Evolutionary conservation across 2,329 filamentous ascomycete genomes (phyloP).

Genomic region (Claviceps sp.): DNA sequence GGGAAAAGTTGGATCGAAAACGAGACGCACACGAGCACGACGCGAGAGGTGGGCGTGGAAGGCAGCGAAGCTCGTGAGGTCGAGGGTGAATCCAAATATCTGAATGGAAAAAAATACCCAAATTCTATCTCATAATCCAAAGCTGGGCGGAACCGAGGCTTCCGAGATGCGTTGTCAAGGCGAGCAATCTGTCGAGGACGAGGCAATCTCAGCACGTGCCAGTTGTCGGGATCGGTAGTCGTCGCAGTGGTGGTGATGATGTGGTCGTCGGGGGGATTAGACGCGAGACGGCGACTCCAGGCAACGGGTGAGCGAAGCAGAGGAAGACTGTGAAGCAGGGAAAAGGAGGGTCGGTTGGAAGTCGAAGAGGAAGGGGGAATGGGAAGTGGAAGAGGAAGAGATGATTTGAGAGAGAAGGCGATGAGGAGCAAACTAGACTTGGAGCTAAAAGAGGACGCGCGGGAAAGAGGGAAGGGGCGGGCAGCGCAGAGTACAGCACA

Average conservation of each 20-base stretch:
- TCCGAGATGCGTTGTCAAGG: background rate
- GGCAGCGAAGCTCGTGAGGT: slow-evolving; percentile 1
- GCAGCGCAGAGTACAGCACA: too few species aligned
- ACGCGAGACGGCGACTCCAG: slow-evolving; percentile 3
- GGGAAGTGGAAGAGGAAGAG: background rate
- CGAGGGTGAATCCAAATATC: slow-evolving; percentile 13
- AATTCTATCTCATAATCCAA: slow-evolving; percentile 24
- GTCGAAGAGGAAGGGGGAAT: slow-evolving; percentile 1
- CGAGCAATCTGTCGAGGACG: slow-evolving; percentile 3
- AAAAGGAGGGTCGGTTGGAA: slow-evolving; percentile 2
- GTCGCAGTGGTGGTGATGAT: slow-evolving; percentile 1
- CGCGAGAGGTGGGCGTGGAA: background rate
- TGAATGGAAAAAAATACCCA: slow-evolving; percentile 16
- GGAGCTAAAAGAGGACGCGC: too few species aligned
- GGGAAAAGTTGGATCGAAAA: background rate
- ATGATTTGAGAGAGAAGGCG: background rate
- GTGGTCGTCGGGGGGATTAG: background rate
- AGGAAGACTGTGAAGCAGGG: background rate
- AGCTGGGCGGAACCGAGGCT: slow-evolving; percentile 6
- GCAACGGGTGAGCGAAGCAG: slow-evolving; percentile 4
- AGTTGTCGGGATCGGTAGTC: slow-evolving; percentile 1
- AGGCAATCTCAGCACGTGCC: slow-evolving; percentile 5
- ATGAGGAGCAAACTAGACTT: slow-evolving; percentile 2
- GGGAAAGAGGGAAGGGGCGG: too few species aligned
- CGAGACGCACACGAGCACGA: slow-evolving; percentile 2